Conservation (phyloP, 495 filamentous ascomycete genomes). For the Podospora bellae-mahoneyi region DNA sequence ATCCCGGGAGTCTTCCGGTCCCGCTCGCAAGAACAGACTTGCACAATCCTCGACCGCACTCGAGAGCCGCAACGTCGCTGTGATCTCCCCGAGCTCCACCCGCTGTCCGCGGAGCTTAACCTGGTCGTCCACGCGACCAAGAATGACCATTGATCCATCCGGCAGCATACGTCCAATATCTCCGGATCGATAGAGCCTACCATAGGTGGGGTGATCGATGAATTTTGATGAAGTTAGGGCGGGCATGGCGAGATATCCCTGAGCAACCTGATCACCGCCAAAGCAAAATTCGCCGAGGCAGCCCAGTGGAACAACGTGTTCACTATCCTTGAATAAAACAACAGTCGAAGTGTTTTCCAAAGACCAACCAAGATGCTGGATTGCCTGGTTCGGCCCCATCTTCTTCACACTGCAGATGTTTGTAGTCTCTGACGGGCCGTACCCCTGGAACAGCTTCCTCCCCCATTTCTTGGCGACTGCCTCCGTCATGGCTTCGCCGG, state of each 20-base stretch:
- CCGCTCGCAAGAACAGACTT: constrained; percentile 46
- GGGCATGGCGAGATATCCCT: constrained; percentile 63
- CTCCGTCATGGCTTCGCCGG: constrained; percentile 68
- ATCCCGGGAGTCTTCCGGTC: constrained; percentile 26
- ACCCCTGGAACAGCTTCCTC: constrained; percentile 66
- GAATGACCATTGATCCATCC: constrained; percentile 66
- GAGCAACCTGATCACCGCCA: constrained; percentile 73
- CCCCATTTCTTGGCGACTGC: constrained; percentile 65
- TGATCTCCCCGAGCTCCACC: constrained; percentile 77
- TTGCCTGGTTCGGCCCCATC: constrained; percentile 49
- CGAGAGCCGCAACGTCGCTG: constrained; percentile 47
- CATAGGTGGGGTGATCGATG: constrained; percentile 60
- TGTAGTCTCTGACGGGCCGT: constrained; percentile 69
- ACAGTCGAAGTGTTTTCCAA: constrained; percentile 70
- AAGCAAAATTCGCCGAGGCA: constrained; percentile 76
- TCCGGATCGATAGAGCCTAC: constrained; percentile 67
- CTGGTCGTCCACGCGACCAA: constrained; percentile 74
- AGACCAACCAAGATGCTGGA: constrained; percentile 57
- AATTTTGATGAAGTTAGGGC: constrained; percentile 57
- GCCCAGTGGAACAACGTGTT: constrained; percentile 57
- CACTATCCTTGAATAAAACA: constrained; percentile 47
- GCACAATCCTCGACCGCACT: constrained; percentile 48
- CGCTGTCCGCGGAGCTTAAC: constrained; percentile 79
- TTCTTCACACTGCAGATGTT: constrained; percentile 69
- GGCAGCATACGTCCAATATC: constrained; percentile 68